Base-by-base conservation (phyloP, 345 rosid species). In the Salix caprea region DNA sequence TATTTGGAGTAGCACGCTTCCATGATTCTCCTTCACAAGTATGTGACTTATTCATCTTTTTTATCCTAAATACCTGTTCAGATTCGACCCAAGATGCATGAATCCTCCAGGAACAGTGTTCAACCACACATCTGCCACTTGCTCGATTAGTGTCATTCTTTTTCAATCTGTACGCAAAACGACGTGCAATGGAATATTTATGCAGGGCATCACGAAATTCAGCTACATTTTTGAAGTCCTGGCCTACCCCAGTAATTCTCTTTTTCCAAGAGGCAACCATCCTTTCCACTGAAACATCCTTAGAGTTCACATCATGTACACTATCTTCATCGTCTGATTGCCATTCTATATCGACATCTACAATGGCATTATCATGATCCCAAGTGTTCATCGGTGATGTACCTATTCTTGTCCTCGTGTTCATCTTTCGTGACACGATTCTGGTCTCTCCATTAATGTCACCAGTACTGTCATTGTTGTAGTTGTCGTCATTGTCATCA, bases 61-160 rank as follows among this genome's bases (percentile, higher is more conserved):
- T 92, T 6, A 92, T 86, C 84, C 86, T 86, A 71, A 92, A 92
- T 26, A 87, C 82, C 62, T 82, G 64, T n/a, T 80, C 89, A 50
- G 94, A 83, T 77, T 93, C 92, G 46, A 94, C 95, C 98, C 93
- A 89, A 24, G 94, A 90, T 34, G 97, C 97, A 81, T 86, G 88
- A 67, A 92, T 84, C 78, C 76, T 86, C 97, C 97, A 92, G 24
- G 90, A 70, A 74, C 94, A 92, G 65, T 85, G 90, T 74, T 89
- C 94, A 40, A 80, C 88, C 50, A 85, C 82, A 82, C 98, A 94
- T 67, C 71, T 76, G 26, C 89, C 98, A 86, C 90, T 89, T 28
- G 90, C 97, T 66, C 98, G 92, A 64, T 85, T 87, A 4, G 93
- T 76, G 62, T 94, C 98, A 67, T 94, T 94, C 86, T 91, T 92